phyloP scores from a whole-genome alignment of 768 basidiomycete genomes.

The Russula dissimulans region DNA sequence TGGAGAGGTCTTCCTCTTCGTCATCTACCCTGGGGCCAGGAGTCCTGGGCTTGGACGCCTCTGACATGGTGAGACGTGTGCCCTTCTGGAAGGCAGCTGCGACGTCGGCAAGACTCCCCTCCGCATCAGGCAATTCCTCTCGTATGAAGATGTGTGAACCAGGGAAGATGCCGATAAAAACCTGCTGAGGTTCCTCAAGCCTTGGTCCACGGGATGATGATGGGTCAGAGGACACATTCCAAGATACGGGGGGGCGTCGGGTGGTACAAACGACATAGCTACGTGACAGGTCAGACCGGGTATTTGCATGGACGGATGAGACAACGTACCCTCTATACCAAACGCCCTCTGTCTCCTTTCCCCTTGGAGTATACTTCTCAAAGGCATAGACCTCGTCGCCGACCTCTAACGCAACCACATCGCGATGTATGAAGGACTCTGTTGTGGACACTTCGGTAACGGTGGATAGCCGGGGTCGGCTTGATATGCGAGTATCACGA shows the following conservation, averaged over 20 bases:
- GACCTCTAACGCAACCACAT: slow-evolving; percentile 81
- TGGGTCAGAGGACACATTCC: slow-evolving; percentile 51
- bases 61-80: slow-evolving; percentile 28
- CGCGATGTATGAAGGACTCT: slow-evolving; percentile 55
- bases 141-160: slow-evolving; percentile 81
- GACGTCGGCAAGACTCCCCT: slow-evolving; percentile 73
- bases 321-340: slow-evolving; percentile 86
- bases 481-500: slow-evolving; percentile 59
- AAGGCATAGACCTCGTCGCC: slow-evolving; percentile 98
- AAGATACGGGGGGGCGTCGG: slow-evolving; percentile 60
- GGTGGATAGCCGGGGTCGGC: slow-evolving; percentile 47
- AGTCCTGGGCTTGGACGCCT: slow-evolving; percentile 33
- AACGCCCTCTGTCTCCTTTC: slow-evolving; percentile 64
- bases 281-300: slow-evolving; percentile 8
- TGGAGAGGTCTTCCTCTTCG: slow-evolving; percentile 45
- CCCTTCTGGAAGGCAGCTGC: slow-evolving; percentile 44
- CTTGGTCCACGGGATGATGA: slow-evolving; percentile 46
- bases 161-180: slow-evolving; percentile 92
- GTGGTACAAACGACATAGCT: slow-evolving; percentile 86
- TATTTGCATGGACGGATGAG: slow-evolving; percentile 3
- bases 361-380: slow-evolving; percentile 73
- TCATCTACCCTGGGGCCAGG: slow-evolving; percentile 57
- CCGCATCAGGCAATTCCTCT: slow-evolving; percentile 80
- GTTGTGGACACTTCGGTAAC: slow-evolving; percentile 53
- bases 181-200: slow-evolving; percentile 72